Conservation (phyloP, 176 grass and related monocot species). For the Pontederia paniculata region DNA sequence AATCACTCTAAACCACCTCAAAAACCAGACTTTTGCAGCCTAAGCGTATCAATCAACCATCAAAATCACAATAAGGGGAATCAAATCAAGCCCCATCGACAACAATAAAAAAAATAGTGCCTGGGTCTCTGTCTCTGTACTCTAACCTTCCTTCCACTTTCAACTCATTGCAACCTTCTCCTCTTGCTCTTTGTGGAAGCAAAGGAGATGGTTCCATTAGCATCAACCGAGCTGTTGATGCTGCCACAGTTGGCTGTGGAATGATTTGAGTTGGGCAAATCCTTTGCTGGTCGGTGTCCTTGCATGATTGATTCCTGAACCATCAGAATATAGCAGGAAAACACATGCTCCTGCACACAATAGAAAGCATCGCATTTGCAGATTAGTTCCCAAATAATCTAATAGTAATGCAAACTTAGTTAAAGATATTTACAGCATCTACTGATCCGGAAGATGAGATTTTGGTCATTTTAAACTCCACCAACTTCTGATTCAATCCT, state of each 20-base stretch:
- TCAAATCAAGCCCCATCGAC: constrained; percentile 23
- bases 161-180: constrained; percentile 38
- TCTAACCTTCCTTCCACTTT: constrained; percentile 2
- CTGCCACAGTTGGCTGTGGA: constrained; percentile 29
- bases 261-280: constrained; percentile 13
- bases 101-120: constrained; percentile 15
- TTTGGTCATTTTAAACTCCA: constrained; percentile 40
- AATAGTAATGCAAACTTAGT: too few relatives aligned
- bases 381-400: background rate
- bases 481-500: constrained; percentile 24
- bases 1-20: constrained; percentile 13
- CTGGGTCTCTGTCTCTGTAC: constrained; percentile 2
- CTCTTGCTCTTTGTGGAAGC: constrained; percentile 47
- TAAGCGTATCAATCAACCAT: constrained; percentile 33
- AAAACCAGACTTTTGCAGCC: constrained; percentile 28
- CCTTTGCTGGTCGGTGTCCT: constrained; percentile 31
- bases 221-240: constrained; percentile 30
- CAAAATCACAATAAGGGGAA: constrained; percentile 20
- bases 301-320: constrained; percentile 30
- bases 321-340: constrained; percentile 85
- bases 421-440: constrained; percentile 42
- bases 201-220: constrained; percentile 28
- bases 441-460: constrained; percentile 38
- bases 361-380: too few relatives aligned
- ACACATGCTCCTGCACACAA: constrained; percentile 58